Evolutionary conservation across 495 filamentous ascomycete species (phyloP).

Genomic region (Neurospora sp.): DNA sequence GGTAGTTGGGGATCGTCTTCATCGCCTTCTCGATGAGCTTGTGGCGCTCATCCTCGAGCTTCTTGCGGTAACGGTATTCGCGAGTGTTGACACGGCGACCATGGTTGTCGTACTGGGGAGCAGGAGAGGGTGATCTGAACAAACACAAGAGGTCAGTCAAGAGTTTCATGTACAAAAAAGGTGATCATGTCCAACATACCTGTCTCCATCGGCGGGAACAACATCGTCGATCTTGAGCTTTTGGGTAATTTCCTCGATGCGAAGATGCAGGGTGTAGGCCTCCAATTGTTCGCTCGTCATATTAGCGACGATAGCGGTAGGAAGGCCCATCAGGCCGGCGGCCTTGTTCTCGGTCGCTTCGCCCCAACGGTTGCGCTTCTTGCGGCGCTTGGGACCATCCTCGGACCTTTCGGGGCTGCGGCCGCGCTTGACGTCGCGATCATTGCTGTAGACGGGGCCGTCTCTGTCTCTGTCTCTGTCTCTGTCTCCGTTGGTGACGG

Average conservation of each 20-base stretch:
- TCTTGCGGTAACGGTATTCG: conserved; percentile 94
- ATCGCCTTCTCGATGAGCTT: conserved; percentile 96
- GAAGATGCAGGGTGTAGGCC: conserved; percentile 87
- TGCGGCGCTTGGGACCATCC: conserved; percentile 73
- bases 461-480: conserved; percentile 4
- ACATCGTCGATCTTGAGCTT: conserved; percentile 98
- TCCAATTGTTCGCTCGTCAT: conserved; percentile 98
- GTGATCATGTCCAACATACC: conserved; percentile 44
- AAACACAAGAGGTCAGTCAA: conserved; percentile 8
- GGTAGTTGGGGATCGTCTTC: conserved; percentile 96
- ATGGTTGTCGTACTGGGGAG: conserved; percentile 97
- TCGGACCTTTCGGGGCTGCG: conserved; percentile 41
- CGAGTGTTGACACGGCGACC: conserved; percentile 96
- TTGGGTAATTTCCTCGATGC: conserved; percentile 97
- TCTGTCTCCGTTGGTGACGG: conserved; percentile 16
- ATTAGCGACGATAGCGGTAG: conserved; percentile 87
- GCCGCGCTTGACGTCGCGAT: conserved; percentile 61
- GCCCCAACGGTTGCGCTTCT: conserved; percentile 98
- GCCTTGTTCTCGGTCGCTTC: conserved; percentile 95
- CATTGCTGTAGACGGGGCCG: conserved; percentile 44
- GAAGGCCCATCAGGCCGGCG: conserved; percentile 92
- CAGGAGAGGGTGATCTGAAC: conserved; percentile 80
- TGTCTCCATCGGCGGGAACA: conserved; percentile 85
- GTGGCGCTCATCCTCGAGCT: conserved; percentile 94
- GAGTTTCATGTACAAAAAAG: neutral